phyloP scores from a whole-genome alignment of 208 protist species.

The Porcisia hertigi region DNA sequence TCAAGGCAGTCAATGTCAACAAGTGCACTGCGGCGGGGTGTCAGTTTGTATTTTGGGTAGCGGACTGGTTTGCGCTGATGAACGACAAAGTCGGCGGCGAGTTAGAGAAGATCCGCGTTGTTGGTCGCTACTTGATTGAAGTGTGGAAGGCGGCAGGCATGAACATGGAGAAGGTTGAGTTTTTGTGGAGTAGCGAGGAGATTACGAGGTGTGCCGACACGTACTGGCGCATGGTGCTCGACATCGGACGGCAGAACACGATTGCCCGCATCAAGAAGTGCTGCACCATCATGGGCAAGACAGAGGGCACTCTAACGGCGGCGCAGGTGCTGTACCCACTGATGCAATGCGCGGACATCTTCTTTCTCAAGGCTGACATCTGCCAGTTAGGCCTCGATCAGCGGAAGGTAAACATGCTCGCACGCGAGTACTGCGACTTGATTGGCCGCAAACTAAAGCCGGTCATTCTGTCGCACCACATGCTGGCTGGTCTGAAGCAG shows the following conservation, averaged over 20 bases:
- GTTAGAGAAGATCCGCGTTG: slow-evolving; percentile 96
- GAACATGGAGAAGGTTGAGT: slow-evolving; percentile 96
- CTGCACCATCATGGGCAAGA: slow-evolving; percentile 99
- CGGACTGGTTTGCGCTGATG: slow-evolving; percentile 99
- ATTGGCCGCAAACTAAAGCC: slow-evolving; percentile 93
- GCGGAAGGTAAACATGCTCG: slow-evolving; percentile 99
- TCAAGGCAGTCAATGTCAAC: slow-evolving; percentile 99
- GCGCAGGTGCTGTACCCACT: slow-evolving; percentile 99
- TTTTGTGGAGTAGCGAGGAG: slow-evolving; percentile 97
- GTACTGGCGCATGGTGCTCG: slow-evolving; percentile 98
- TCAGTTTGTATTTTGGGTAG: slow-evolving; percentile 99
- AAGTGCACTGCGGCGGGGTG: slow-evolving; percentile 96
- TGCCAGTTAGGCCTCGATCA: slow-evolving; percentile 99
- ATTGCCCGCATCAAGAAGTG: slow-evolving; percentile 97
- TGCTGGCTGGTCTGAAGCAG: slow-evolving; percentile 96
- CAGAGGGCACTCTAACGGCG: slow-evolving; percentile 95
- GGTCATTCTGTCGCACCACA: slow-evolving; percentile 98
- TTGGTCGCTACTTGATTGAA: slow-evolving; percentile 98
- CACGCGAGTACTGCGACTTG: slow-evolving; percentile 97
- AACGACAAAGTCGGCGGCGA: slow-evolving; percentile 99
- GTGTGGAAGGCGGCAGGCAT: slow-evolving; percentile 99
- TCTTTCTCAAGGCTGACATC: slow-evolving; percentile 98
- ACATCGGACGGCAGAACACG: slow-evolving; percentile 96
- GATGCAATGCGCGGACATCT: slow-evolving; percentile 99
- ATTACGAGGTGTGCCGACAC: slow-evolving; percentile 93